These are phyloP conservation scores for Spiraea crenata DNA, from an alignment of 331 rosid genomes.

Conservation along the genomic window DNA sequence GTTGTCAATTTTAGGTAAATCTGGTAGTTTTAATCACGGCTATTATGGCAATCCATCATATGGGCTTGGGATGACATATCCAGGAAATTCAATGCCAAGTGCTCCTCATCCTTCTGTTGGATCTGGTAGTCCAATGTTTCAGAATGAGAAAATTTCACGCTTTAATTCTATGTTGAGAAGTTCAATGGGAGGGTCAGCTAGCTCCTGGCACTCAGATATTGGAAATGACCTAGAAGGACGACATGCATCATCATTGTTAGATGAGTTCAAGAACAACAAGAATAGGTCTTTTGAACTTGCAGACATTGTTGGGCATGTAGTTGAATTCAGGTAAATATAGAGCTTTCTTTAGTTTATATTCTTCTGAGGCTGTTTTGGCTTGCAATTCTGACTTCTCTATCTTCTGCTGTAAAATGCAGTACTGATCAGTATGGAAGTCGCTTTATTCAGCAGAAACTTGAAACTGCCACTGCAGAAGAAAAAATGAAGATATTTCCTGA, in stretches of 20 bases:
- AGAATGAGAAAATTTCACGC: slow-evolving; percentile 51
- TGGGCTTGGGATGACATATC: slow-evolving; percentile 63
- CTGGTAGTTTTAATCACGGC: slow-evolving; percentile 55
- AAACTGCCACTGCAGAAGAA: slow-evolving; percentile 77
- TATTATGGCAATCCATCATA: slow-evolving; percentile 53
- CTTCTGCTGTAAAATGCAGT: slow-evolving; percentile 48
- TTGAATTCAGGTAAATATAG: slow-evolving; percentile 76
- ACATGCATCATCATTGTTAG: slow-evolving; percentile 65
- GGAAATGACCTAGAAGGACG: slow-evolving; percentile 59
- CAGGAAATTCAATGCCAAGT: slow-evolving; percentile 54
- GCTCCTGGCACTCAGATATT: slow-evolving; percentile 59
- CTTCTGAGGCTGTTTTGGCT: slow-evolving; percentile 21
- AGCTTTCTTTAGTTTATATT: slow-evolving; percentile 18
- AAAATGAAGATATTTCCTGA: slow-evolving; percentile 78
- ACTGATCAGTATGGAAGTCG: slow-evolving; percentile 99
- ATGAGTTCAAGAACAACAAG: slow-evolving; percentile 91
- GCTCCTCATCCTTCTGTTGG: slow-evolving; percentile 56
- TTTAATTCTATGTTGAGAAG: slow-evolving; percentile 61
- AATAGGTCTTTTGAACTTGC: slow-evolving; percentile 81
- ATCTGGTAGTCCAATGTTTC: slow-evolving; percentile 57
- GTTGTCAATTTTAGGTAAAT: slow-evolving; percentile 61
- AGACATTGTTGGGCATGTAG: slow-evolving; percentile 72
- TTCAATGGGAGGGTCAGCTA: slow-evolving; percentile 59
- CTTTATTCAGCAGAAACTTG: slow-evolving; percentile 94
- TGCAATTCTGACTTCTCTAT: slow-evolving; percentile 25